Conservation (phyloP, 331 rosid genomes). For the Phaseolus coccineus region DNA sequence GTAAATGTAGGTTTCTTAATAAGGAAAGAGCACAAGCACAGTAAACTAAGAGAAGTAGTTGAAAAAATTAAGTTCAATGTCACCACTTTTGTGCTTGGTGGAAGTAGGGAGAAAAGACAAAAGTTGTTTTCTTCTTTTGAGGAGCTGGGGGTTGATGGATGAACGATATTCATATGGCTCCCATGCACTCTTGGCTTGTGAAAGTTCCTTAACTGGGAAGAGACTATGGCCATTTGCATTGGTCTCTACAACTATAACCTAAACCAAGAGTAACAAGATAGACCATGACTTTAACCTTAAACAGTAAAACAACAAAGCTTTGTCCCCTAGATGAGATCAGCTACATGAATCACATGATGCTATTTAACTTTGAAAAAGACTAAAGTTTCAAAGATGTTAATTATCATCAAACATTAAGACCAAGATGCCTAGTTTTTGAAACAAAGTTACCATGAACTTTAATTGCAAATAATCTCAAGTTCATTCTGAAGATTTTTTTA, state of each 20-base stretch:
- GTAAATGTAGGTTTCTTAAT: conserved; percentile 17
- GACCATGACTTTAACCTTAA: conserved; percentile 10
- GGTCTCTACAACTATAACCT: conserved; percentile 5
- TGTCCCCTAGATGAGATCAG: too few species aligned
- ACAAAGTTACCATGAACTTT: conserved; percentile 16
- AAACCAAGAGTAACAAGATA: conserved; percentile 18
- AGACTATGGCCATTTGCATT: conserved; percentile 12
- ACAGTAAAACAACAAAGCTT: not conserved
- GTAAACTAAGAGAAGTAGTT: conserved; percentile 18
- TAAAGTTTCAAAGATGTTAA: not conserved
- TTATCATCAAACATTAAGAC: conserved; percentile 35
- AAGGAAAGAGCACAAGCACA: conserved; percentile 20
- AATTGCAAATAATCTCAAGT: conserved; percentile 17
- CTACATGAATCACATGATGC: not conserved
- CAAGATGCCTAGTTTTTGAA: conserved; percentile 7
- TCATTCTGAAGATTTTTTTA: conserved; percentile 10
- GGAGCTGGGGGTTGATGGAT: not conserved
- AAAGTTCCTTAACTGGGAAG: conserved; percentile 10
- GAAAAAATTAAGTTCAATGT: not conserved
- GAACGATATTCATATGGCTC: conserved; percentile 7
- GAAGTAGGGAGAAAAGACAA: not conserved
- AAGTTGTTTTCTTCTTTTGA: conserved; percentile 3
- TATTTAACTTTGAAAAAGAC: not conserved
- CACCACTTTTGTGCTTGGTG: conserved; percentile 25
- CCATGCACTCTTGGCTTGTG: conserved; percentile 23